Evolutionary conservation across 306 rosid genomes (phyloP), one percentile per base, ranked within the genome.

Genomic region (Acacia confusa): DNA sequence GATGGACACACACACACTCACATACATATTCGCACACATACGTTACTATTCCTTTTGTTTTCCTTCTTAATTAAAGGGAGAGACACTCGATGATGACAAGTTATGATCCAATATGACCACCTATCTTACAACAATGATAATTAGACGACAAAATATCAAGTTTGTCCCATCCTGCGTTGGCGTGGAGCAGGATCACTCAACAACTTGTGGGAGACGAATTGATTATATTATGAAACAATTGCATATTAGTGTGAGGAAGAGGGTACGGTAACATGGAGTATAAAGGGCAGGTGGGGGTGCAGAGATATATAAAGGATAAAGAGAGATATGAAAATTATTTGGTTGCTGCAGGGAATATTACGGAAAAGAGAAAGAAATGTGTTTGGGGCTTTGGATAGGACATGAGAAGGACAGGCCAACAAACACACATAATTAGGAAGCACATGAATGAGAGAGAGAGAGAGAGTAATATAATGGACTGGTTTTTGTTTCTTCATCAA

Each of bases 351-450:
- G 72, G 38, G 47, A 67, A 67, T 67, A 65, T 14, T 8, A 17
- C 16, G 41, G 43, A 65, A 65, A 12, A 7, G 30, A 15, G 65
- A 72, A 68, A 15, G 28, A 13, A 27, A 57, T 57, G 50, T 55
- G 3, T 55, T 41, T 36, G 40, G 40, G 6, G 6, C 40, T 36
- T 47, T 47, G 55, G 73, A 65, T 53, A 10, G 80, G 57, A 66
- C 3, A 76, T 60, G 95, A 92, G 79, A 86, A 88, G 15, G 94
- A 92, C 91, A 72, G 24, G 76, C 83, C 81, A 89, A 79, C 94
- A 83, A 88, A 82, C 75, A 32, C 32, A 69, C 66, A 92, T 89
- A 70, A 94, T 90, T 82, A 84, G 76, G 76, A 79, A 78, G 89
- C 98, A 89, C 91, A 84, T 87, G 94, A 73, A 78, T 70, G 65